These are phyloP conservation scores for Pseudogymnoascus sp. DNA, from an alignment of 2,329 filamentous ascomycete genomes.

Conservation along the genomic window DNA sequence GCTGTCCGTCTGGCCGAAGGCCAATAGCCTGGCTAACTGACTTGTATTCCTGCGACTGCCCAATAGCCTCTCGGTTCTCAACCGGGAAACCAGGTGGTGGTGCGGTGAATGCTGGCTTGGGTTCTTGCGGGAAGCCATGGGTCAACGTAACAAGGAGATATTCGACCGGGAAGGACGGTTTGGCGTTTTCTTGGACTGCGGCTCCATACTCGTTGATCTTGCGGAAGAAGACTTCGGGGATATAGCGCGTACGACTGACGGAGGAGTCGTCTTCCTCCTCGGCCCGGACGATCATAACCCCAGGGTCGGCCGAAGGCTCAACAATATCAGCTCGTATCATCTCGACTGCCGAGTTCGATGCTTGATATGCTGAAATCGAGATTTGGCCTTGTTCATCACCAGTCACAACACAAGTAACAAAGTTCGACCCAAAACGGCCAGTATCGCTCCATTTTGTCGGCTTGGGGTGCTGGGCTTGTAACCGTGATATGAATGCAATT, in stretches of 20 bases:
- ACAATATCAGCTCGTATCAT: conserved; percentile 95
- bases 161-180: conserved; percentile 91
- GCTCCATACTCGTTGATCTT: conserved; percentile 93
- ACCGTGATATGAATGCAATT: conserved; percentile 76
- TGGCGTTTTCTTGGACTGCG: conserved; percentile 94
- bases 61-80: conserved; percentile 82
- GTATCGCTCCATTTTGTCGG: conserved; percentile 95
- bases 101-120: conserved; percentile 67
- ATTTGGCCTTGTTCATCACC: conserved; percentile 87
- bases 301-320: conserved; percentile 87
- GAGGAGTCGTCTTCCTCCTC: conserved; percentile 76
- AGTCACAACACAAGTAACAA: conserved; percentile 93
- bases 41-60: conserved; percentile 73
- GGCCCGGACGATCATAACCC: conserved; percentile 86
- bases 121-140: conserved; percentile 81
- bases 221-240: conserved; percentile 95
- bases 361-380: conserved; percentile 83
- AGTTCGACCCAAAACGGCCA: conserved; percentile 87
- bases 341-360: conserved; percentile 89
- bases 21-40: conserved; percentile 57
- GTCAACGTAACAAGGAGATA: conserved; percentile 94
- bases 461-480: conserved; percentile 83
- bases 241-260: conserved; percentile 68
- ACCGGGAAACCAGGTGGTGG: conserved; percentile 65
- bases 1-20: conserved; percentile 46